phyloP scores from a whole-genome alignment of 768 basidiomycete genomes.

The Trametes cubensis region DNA sequence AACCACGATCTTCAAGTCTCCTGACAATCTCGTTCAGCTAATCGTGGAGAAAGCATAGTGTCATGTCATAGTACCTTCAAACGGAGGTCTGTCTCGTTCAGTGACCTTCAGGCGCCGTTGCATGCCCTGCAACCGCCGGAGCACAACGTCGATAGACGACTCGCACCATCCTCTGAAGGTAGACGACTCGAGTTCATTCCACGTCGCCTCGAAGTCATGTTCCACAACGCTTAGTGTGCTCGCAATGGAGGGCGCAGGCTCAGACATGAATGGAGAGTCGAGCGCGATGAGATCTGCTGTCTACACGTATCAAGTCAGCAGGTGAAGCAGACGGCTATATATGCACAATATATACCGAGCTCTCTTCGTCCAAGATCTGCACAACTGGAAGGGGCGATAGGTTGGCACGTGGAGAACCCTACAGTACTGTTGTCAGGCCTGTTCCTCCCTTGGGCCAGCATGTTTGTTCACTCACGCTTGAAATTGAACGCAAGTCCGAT shows the following conservation, averaged over 20 bases:
- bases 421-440: neutral
- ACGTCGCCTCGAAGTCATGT: conserved; percentile 56
- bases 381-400: conserved; percentile 20
- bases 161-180: conserved; percentile 71
- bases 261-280: conserved; percentile 68
- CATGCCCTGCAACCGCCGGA: conserved; percentile 56
- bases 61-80: conserved; percentile 50
- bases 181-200: conserved; percentile 53
- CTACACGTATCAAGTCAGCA: conserved; percentile 27
- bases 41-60: neutral
- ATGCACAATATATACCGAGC: neutral
- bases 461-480: conserved; percentile 23
- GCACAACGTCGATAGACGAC: conserved; percentile 52
- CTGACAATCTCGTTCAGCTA: conserved; percentile 36
- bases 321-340: neutral
- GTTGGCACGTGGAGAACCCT: conserved; percentile 19
- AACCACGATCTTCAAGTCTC: conserved; percentile 66
- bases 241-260: conserved; percentile 35
- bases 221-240: conserved; percentile 23
- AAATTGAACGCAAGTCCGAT: conserved; percentile 35
- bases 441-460: neutral
- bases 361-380: conserved; percentile 24
- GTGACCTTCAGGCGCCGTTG: conserved; percentile 51
- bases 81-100: conserved; percentile 57
- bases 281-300: conserved; percentile 68